phyloP scores from a whole-genome alignment of 257 asterid genomes.

The Fraxinus excelsior region DNA sequence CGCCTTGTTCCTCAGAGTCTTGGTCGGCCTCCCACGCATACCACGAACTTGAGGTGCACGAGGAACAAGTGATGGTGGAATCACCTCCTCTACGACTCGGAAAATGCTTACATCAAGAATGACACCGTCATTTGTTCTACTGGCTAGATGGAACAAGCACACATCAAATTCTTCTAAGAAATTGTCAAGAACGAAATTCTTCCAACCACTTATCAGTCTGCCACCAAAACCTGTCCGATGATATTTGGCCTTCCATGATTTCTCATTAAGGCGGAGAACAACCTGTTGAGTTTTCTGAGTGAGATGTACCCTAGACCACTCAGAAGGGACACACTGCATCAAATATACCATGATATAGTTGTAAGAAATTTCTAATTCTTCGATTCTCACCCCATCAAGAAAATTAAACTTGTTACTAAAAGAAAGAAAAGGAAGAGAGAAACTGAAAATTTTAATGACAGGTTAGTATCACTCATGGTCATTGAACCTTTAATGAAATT shows the following conservation, averaged over 20 bases:
- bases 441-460: not conserved
- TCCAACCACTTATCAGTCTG: conserved; percentile 44
- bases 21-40: not conserved
- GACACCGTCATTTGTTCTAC: not conserved
- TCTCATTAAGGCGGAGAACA: conserved; percentile 24
- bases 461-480: not conserved
- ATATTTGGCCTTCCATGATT: conserved; percentile 26
- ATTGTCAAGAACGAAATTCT: conserved; percentile 30
- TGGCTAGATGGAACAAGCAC: conserved; percentile 26
- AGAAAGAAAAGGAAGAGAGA: not conserved
- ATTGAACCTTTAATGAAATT: too few species aligned
- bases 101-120: conserved; percentile 26
- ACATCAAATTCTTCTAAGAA: conserved; percentile 37
- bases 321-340: conserved; percentile 40
- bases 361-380: not conserved
- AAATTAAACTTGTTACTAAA: not conserved
- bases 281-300: conserved; percentile 15
- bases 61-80: conserved; percentile 16
- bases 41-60: not conserved
- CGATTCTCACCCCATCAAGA: not conserved
- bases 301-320: conserved; percentile 39
- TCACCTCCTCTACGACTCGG: conserved; percentile 31
- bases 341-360: not conserved
- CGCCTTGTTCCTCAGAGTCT: not conserved
- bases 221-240: conserved; percentile 16